Percentiles rank a stretch among this genome's conserved stretches.
phyloP scores from a whole-genome alignment of 1,139 yeast genomes.

The Debaryomyces psychrophilus region DNA sequence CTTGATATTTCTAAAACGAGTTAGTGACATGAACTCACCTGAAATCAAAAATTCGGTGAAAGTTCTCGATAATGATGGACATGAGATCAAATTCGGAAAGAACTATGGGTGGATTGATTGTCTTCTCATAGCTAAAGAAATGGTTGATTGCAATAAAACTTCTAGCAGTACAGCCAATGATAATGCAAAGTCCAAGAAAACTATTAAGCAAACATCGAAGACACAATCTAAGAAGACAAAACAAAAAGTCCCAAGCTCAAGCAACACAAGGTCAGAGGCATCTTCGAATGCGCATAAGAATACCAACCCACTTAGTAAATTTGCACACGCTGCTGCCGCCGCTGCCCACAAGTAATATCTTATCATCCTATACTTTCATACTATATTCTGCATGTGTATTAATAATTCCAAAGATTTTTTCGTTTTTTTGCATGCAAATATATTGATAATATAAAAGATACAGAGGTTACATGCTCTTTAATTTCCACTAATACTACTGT shows the following conservation, averaged over 20 bases:
- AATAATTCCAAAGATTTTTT: background rate
- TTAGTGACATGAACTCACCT: constrained; percentile 27
- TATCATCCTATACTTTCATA: background rate
- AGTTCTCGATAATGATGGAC: constrained; percentile 41
- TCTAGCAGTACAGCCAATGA: constrained; percentile 5
- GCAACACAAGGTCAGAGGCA: constrained; percentile 12
- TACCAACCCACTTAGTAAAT: constrained; percentile 25
- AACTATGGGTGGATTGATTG: constrained; percentile 53
- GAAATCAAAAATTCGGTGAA: constrained; percentile 35
- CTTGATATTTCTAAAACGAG: constrained; percentile 58
- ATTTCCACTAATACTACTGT: background rate
- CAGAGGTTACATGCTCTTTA: background rate
- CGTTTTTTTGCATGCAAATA: constrained; percentile 5
- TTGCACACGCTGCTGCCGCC: constrained; percentile 54
- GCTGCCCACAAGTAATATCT: constrained; percentile 36
- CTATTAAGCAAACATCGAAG: background rate
- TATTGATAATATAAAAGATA: constrained; percentile 1
- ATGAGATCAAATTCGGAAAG: constrained; percentile 38
- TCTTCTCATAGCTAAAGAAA: constrained; percentile 45
- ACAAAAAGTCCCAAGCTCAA: constrained; percentile 10
- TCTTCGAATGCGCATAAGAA: constrained; percentile 12
- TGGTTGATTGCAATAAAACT: constrained; percentile 23
- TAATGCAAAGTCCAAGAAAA: background rate
- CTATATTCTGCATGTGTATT: constrained; percentile 3
- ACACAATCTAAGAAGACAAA: constrained; percentile 12